Evolutionary conservation across 768 basidiomycete genomes (phyloP).

Genomic region (Tylopilus felleus): DNA sequence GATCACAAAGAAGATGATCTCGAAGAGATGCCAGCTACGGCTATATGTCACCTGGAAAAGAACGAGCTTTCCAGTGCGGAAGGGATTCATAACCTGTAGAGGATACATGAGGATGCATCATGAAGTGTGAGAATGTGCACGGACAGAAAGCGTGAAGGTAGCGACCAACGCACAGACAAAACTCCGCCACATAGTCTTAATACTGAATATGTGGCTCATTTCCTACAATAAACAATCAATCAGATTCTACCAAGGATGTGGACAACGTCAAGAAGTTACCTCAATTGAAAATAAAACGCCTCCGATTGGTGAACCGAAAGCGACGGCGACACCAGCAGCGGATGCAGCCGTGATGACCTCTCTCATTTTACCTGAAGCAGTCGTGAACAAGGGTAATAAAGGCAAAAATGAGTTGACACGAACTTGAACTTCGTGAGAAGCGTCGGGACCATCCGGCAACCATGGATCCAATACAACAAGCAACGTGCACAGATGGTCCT

Average conservation of each 20-base stretch:
- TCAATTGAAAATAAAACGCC: slow-evolving; percentile 98
- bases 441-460: slow-evolving; percentile 81
- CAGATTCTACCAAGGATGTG: not conserved
- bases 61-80: slow-evolving; percentile 95
- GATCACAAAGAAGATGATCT: slow-evolving; percentile 93
- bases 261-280: slow-evolving; percentile 39
- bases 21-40: slow-evolving; percentile 98
- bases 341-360: slow-evolving; percentile 94
- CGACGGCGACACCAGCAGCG: slow-evolving; percentile 97
- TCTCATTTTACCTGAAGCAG: slow-evolving; percentile 63
- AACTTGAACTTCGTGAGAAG: slow-evolving; percentile 87
- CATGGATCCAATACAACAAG: slow-evolving; percentile 87
- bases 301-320: slow-evolving; percentile 97
- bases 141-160: slow-evolving; percentile 89
- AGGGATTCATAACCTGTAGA: slow-evolving; percentile 92
- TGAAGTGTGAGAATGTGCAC: slow-evolving; percentile 33
- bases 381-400: slow-evolving; percentile 15
- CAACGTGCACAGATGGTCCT: slow-evolving; percentile 96
- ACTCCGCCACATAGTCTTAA: slow-evolving; percentile 98
- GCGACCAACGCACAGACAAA: slow-evolving; percentile 97
- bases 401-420: slow-evolving; percentile 21
- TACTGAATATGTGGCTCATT: slow-evolving; percentile 97
- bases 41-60: slow-evolving; percentile 97
- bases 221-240: slow-evolving; percentile 51
- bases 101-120: slow-evolving; percentile 22